Conservation (phyloP, 164 flowering plant genomes). For the Nelumbo lutea region DNA sequence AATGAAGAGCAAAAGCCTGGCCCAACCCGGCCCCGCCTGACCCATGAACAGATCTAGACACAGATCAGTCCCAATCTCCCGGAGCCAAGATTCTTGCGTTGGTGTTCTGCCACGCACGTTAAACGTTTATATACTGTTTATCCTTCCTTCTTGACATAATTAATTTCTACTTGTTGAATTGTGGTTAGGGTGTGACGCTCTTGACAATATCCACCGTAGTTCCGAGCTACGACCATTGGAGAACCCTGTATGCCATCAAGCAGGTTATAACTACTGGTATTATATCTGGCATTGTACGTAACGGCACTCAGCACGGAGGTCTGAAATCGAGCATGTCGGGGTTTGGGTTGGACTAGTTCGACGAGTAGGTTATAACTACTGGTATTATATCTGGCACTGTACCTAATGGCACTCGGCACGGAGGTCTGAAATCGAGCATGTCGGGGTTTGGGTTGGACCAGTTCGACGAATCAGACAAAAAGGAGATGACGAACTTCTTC, state of each 20-base stretch:
- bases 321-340: no score
- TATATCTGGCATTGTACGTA: conserved; percentile 71
- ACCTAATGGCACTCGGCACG: conserved; percentile 88
- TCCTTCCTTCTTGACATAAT: no score
- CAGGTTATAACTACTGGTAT: conserved; percentile 47
- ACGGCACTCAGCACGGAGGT: conserved; percentile 72
- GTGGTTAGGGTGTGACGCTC: conserved; percentile 69
- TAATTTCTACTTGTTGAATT: background rate
- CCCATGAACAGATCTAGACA: no score
- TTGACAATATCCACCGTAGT: conserved; percentile 71
- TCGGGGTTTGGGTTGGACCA: conserved; percentile 97
- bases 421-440: conserved; percentile 33
- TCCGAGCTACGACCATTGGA: conserved; percentile 70
- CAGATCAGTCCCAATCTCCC: no score
- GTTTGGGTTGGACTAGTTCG: no score
- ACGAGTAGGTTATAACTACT: conserved; percentile 45
- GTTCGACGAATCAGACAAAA: conserved; percentile 59
- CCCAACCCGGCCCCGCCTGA: no score
- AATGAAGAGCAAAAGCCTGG: no score
- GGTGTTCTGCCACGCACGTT: no score
- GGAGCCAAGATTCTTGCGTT: no score
- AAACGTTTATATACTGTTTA: no score
- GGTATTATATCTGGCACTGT: conserved; percentile 67
- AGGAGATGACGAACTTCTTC: conserved; percentile 75
- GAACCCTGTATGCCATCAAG: conserved; percentile 50